Conservation (phyloP, 495 filamentous ascomycete genomes). For the Neurospora cerealis region DNA sequence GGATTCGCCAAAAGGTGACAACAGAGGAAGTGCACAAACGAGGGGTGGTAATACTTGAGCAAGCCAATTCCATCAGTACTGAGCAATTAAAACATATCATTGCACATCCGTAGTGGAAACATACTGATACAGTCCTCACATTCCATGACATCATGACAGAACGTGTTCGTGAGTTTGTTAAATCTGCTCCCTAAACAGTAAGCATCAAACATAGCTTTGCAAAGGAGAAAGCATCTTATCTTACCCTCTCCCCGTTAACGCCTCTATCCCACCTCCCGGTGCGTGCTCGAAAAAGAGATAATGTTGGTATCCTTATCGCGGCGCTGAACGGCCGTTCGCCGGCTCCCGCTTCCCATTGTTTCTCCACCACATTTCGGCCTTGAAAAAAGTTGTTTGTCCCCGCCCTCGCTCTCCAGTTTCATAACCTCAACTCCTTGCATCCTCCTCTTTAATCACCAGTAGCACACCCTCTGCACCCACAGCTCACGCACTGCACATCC, state of each 20-base stretch:
- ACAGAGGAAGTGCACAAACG: not conserved
- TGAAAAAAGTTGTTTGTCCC: not conserved
- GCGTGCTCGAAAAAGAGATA: not conserved
- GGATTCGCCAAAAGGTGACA: conserved; percentile 31
- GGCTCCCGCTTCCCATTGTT: not conserved
- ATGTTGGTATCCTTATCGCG: not conserved
- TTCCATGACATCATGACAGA: not conserved
- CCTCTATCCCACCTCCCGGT: not conserved
- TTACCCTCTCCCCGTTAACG: not conserved
- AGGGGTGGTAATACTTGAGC: not conserved
- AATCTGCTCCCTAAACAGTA: not conserved
- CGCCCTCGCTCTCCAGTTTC: not conserved
- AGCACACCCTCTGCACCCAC: conserved; percentile 85
- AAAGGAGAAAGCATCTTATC: not conserved
- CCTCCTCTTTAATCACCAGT: conserved; percentile 58
- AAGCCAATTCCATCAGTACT: not conserved
- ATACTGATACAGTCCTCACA: not conserved
- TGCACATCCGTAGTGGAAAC: not conserved
- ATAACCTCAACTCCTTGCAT: not conserved
- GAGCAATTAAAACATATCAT: not conserved
- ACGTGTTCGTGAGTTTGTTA: not conserved
- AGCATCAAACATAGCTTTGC: not conserved
- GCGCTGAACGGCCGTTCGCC: not conserved
- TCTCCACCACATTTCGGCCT: not conserved
- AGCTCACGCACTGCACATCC: conserved; percentile 88